Evolutionary conservation across 176 grass and related monocot genomes (phyloP).

Genomic region (Triticum turgidum): DNA sequence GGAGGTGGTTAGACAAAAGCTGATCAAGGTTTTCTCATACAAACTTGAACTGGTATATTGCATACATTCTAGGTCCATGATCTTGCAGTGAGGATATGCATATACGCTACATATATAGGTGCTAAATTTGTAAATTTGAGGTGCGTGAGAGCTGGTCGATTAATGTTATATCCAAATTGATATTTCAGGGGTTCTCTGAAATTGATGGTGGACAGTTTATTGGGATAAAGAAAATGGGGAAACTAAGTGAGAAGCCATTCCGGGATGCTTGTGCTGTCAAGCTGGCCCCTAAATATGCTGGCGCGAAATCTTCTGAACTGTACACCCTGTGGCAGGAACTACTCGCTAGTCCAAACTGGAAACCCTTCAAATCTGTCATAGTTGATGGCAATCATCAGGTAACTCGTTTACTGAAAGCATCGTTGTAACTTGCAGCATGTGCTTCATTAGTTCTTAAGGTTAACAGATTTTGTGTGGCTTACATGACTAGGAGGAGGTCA

Average conservation of each 20-base stretch:
- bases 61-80: not conserved
- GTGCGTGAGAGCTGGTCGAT: not conserved
- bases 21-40: conserved; percentile 10
- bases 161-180: not conserved
- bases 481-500: conserved; percentile 14
- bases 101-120: not conserved
- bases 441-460: not conserved
- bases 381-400: not conserved
- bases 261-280: conserved; percentile 3
- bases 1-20: not conserved
- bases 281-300: not conserved
- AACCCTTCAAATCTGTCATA: not conserved
- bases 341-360: not conserved
- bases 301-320: not conserved
- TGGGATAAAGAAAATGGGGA: not conserved
- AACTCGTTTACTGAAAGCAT: not conserved
- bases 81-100: not conserved
- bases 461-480: not conserved
- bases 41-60: not conserved
- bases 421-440: not conserved
- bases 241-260: not conserved
- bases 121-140: not conserved
- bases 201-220: not conserved
- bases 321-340: not conserved
- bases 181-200: not conserved